A percentile compares a stretch with the other conserved stretches of the same genome.
These are phyloP conservation scores for Zostera marina DNA, from an alignment of 116 monocot genomes.

Conservation along the genomic window DNA sequence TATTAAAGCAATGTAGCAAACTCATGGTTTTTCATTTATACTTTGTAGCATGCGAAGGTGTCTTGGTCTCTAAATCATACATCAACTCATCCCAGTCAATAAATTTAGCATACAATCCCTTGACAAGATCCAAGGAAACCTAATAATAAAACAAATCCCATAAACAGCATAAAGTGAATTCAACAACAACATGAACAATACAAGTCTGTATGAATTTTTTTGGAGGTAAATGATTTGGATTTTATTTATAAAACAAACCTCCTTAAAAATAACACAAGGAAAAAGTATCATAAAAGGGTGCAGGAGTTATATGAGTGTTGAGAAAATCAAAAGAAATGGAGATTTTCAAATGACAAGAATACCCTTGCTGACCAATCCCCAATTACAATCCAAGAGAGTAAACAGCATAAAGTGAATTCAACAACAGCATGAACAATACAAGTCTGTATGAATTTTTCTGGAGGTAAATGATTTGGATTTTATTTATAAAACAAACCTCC, in stretches of 20 bases:
- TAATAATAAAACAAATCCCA: slow-evolving; percentile 16
- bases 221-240: too few relatives aligned
- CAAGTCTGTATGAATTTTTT: background rate
- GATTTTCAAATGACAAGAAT: too few relatives aligned
- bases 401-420: slow-evolving; percentile 2
- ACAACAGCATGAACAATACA: slow-evolving; percentile 2
- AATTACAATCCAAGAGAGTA: too few relatives aligned
- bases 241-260: too few relatives aligned
- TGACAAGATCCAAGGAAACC: slow-evolving; percentile 93
- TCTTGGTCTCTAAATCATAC: slow-evolving; percentile 75
- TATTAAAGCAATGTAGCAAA: slow-evolving; percentile 1
- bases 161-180: background rate
- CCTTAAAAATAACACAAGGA: too few relatives aligned
- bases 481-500: too few relatives aligned
- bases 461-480: too few relatives aligned
- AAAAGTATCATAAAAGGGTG: too few relatives aligned
- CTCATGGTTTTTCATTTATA: slow-evolving; percentile 10
- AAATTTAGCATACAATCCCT: slow-evolving; percentile 94
- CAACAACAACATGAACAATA: slow-evolving; percentile 2
- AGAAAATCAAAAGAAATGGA: too few relatives aligned
- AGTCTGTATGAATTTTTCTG: background rate
- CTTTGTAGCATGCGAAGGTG: slow-evolving; percentile 89
- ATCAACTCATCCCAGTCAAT: slow-evolving; percentile 99
- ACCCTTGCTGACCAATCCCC: too few relatives aligned
- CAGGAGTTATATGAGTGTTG: too few relatives aligned